Evolutionary conservation across 208 protist genomes (phyloP).

Genomic region (Trypanosoma rangeli): DNA sequence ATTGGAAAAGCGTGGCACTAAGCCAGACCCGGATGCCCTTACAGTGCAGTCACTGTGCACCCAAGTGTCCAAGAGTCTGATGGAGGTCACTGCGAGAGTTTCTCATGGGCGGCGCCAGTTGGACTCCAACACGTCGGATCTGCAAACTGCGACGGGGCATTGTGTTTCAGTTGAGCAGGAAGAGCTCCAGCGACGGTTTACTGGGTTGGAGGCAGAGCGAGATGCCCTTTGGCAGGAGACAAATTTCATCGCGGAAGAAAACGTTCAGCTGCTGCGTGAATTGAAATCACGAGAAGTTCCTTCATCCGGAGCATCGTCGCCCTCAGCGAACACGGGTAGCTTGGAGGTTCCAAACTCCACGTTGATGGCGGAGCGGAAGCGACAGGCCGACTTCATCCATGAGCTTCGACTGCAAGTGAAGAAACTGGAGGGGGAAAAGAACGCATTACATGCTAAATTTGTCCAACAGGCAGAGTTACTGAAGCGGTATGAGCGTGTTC

Average conservation of each 20-base stretch:
- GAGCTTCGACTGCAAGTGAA: slow-evolving; percentile 10
- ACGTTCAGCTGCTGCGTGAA: slow-evolving; percentile 13
- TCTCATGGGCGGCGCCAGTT: background rate
- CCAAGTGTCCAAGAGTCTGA: slow-evolving; percentile 16
- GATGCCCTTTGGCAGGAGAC: slow-evolving; percentile 6
- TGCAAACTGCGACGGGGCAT: background rate
- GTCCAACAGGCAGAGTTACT: background rate
- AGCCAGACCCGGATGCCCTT: background rate
- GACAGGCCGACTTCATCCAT: slow-evolving; percentile 6
- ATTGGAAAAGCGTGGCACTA: background rate
- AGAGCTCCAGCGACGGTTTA: slow-evolving; percentile 2
- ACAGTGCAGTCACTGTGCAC: slow-evolving; percentile 8
- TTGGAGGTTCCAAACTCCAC: slow-evolving; percentile 12
- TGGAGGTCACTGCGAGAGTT: background rate
- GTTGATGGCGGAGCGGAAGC: slow-evolving; percentile 6
- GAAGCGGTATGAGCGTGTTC: slow-evolving; percentile 7
- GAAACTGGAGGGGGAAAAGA: background rate
- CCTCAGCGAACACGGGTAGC: background rate
- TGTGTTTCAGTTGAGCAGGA: background rate
- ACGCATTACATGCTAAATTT: background rate
- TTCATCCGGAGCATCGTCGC: background rate
- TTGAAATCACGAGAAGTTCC: slow-evolving; percentile 2
- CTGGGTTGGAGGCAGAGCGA: slow-evolving; percentile 2
- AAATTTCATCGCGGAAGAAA: slow-evolving; percentile 6
- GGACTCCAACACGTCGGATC: background rate